Evolutionary conservation across 768 basidiomycete species (phyloP).

Genomic region (Russula abietina): DNA sequence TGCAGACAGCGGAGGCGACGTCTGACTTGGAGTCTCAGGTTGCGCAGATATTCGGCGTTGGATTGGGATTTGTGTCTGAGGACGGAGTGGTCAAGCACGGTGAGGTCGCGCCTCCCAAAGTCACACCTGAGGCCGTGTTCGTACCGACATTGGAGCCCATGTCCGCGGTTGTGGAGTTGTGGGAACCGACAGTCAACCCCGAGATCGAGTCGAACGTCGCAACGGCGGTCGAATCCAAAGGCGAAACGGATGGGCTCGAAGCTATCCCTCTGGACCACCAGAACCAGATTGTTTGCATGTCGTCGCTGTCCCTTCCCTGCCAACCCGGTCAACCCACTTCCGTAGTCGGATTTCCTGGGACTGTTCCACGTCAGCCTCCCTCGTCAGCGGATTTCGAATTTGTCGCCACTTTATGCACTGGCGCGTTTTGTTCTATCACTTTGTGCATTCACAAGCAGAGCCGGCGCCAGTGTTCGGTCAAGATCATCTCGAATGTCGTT

Average conservation of each 20-base stretch:
- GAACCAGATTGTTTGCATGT: too few species aligned
- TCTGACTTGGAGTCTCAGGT: conserved; percentile 3
- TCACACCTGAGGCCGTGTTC: background rate
- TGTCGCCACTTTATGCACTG: conserved; percentile 12
- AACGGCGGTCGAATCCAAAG: background rate
- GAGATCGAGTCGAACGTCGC: background rate
- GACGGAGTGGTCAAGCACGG: background rate
- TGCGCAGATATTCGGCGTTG: background rate
- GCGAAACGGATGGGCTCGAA: background rate
- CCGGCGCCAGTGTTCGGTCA: conserved; percentile 24
- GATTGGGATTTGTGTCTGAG: background rate
- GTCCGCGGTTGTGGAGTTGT: conserved; percentile 10
- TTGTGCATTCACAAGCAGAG: conserved; percentile 24
- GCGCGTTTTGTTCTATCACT: conserved; percentile 22
- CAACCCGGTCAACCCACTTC: background rate
- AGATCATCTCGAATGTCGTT: conserved; percentile 24
- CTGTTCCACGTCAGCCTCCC: background rate
- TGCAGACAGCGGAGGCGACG: background rate
- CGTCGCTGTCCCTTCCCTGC: background rate
- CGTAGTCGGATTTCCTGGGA: background rate
- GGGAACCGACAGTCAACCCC: background rate
- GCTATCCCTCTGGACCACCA: background rate
- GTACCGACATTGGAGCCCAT: background rate
- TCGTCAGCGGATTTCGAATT: conserved; percentile 14
- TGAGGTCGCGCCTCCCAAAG: background rate